Base-by-base conservation (phyloP, 192 early-diverging fungal genomes). In the Backusella mclennaniae region DNA sequence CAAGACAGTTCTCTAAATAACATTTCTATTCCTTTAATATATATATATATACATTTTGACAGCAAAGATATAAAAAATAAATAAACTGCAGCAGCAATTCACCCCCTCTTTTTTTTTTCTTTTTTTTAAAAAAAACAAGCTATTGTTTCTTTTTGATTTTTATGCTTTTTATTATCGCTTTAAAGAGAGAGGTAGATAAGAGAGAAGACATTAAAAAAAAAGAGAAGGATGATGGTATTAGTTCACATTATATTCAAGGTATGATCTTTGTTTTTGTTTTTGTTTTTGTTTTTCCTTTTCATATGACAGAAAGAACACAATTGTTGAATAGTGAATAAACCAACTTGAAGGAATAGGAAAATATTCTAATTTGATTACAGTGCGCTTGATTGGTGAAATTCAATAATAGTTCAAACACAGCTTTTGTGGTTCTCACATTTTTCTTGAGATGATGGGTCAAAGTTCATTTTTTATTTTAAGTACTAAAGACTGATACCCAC, bases 1-100 rank as follows among this genome's bases (percentile, higher is more conserved):
- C 68, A 38, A 69, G 68, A 4, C 68, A 69, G 41, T 38, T 39
- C 36, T n/a, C 17, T 35, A 68, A 68, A 68, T n/a, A 68, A 68
- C 19, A 36, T 35, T 17, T 36, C 35, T 39, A 41, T 23, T 39
- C 6, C 9, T 38, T 38, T 41, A 11, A 23, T 23, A 7, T 23
- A 23, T 3, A 42, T 42, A 42, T 49, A 4, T n/a, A 49, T 49
- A 49, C 46, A 49, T 69, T 69, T 69, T 69, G 21, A 63, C 56
- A 63, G 56, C 21, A 69, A 69, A 35, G 36, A 12, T 67, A 6
- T 35, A 29, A 67, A 67, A 35, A 26, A 63, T 63, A 63, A 63
- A 63, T 63, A 44, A 44, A 44, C 42, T 44, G 42, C 42, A 44
- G 8, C 53, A 56, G 9, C 19, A n/a, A 56, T 56, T 56, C 53